Percentiles rank a stretch among this genome's conserved stretches.
phyloP scores from a whole-genome alignment of 352 stramenopile species.

The Globisporangium rhizosaccharum region DNA sequence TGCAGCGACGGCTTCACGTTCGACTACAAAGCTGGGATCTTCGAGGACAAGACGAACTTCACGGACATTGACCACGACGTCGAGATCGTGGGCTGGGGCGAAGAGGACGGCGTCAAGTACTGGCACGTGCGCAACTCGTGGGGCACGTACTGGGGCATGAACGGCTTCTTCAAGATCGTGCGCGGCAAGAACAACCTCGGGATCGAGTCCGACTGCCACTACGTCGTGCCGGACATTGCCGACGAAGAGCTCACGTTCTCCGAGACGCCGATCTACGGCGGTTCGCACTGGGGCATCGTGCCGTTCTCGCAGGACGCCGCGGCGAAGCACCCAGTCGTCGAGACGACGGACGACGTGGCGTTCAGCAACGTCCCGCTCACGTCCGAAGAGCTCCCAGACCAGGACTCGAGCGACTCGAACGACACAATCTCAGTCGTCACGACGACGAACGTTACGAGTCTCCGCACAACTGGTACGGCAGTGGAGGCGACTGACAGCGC shows the following conservation, averaged over 20 bases:
- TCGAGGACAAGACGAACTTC: constrained; percentile 86
- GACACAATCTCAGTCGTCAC: neutral
- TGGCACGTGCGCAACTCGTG: constrained; percentile 96
- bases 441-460: constrained; percentile 1
- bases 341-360: constrained; percentile 55
- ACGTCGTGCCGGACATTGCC: constrained; percentile 53
- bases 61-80: constrained; percentile 85
- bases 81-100: constrained; percentile 90
- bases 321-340: constrained; percentile 73
- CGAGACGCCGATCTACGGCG: constrained; percentile 53
- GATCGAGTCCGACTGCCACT: constrained; percentile 85
- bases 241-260: constrained; percentile 56
- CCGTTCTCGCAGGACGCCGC: constrained; percentile 63
- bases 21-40: constrained; percentile 91
- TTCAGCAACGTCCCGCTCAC: constrained; percentile 41
- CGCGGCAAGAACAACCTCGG: constrained; percentile 89
- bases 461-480: constrained; percentile 1
- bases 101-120: constrained; percentile 89
- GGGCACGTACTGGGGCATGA: constrained; percentile 94
- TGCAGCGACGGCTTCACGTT: constrained; percentile 80
- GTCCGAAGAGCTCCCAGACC: constrained; percentile 37
- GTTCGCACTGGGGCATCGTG: constrained; percentile 51
- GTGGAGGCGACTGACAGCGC: neutral
- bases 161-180: constrained; percentile 95
- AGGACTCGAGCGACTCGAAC: constrained; percentile 10